Percentiles rank a stretch among this genome's conserved stretches.
Conservation (phyloP, 192 early-diverging fungal species). For the Chytriomyces sp. region DNA sequence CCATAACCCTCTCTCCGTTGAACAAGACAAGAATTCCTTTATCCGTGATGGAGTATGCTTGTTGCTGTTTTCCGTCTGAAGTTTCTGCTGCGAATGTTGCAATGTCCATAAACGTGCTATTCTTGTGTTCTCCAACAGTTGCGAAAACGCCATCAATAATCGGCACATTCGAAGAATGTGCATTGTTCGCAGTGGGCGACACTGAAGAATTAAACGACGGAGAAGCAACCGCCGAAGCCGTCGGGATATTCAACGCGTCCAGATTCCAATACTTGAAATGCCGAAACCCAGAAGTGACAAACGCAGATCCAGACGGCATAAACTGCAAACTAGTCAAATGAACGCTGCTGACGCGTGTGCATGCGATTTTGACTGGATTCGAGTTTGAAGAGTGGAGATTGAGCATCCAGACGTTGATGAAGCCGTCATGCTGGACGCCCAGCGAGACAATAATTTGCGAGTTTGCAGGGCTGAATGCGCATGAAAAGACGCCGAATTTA, state of each 20-base stretch:
- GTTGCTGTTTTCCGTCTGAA: constrained; percentile 34
- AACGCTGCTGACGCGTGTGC: constrained; percentile 63
- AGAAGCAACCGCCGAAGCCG: neutral
- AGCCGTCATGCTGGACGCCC: constrained; percentile 82
- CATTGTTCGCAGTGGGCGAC: neutral
- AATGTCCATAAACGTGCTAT: constrained; percentile 75
- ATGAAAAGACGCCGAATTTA: constrained; percentile 74
- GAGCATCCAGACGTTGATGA: constrained; percentile 84
- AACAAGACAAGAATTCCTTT: constrained; percentile 72
- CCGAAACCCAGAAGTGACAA: constrained; percentile 77
- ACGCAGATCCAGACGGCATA: constrained; percentile 64
- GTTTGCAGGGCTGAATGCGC: constrained; percentile 73
- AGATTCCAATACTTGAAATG: constrained; percentile 86
- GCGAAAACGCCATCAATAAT: constrained; percentile 72
- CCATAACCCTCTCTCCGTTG: constrained; percentile 63
- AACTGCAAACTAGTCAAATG: constrained; percentile 46
- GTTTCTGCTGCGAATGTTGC: neutral
- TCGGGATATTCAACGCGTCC: constrained; percentile 44
- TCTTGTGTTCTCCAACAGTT: constrained; percentile 67
- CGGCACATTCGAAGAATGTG: constrained; percentile 12
- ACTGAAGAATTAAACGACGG: neutral
- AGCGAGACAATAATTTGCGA: constrained; percentile 71
- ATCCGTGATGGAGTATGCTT: constrained; percentile 72
- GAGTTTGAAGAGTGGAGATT: constrained; percentile 44
- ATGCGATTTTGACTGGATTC: constrained; percentile 53